These are phyloP conservation scores for Diaporthe destruens DNA, from an alignment of 2,329 filamentous ascomycete species.

Conservation along the genomic window DNA sequence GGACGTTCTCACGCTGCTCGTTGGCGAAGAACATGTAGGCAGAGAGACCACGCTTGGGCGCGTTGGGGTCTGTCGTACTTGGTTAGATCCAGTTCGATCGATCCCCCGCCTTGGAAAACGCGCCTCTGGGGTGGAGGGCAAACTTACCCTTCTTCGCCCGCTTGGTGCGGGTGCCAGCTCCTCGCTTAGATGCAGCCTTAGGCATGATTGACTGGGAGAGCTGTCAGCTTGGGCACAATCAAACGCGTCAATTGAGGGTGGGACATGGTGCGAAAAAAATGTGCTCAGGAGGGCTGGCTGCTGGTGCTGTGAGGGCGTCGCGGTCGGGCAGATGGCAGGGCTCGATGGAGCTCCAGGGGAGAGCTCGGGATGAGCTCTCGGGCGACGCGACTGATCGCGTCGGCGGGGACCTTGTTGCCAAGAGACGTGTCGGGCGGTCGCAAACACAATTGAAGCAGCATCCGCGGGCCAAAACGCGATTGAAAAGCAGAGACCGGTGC, in stretches of 20 bases:
- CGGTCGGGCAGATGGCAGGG: slow-evolving; percentile 29
- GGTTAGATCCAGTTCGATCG: slow-evolving; percentile 32
- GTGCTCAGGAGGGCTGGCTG: not conserved
- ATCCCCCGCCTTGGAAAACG: not conserved
- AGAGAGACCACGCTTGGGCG: slow-evolving; percentile 98
- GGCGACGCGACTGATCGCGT: slow-evolving; percentile 30
- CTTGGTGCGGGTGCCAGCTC: slow-evolving; percentile 60
- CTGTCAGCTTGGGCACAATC: slow-evolving; percentile 47
- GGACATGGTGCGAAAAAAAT: not conserved
- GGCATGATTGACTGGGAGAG: slow-evolving; percentile 63
- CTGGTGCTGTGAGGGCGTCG: not conserved
- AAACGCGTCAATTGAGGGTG: not conserved
- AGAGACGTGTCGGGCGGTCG: slow-evolving; percentile 45
- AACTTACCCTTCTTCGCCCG: slow-evolving; percentile 64
- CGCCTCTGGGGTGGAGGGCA: not conserved
- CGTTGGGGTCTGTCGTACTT: slow-evolving; percentile 82
- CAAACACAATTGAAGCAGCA: slow-evolving; percentile 56
- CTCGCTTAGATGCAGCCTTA: slow-evolving; percentile 70
- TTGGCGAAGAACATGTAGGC: slow-evolving; percentile 99
- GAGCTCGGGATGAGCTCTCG: slow-evolving; percentile 29
- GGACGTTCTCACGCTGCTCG: slow-evolving; percentile 97
- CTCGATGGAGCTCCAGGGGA: slow-evolving; percentile 15
- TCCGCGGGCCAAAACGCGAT: slow-evolving; percentile 50
- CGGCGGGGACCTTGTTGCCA: slow-evolving; percentile 24
- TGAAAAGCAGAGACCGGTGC: slow-evolving; percentile 52